Conservation (phyloP, 192 early-diverging fungal genomes). For the Rhizoclosmatium globosum region DNA sequence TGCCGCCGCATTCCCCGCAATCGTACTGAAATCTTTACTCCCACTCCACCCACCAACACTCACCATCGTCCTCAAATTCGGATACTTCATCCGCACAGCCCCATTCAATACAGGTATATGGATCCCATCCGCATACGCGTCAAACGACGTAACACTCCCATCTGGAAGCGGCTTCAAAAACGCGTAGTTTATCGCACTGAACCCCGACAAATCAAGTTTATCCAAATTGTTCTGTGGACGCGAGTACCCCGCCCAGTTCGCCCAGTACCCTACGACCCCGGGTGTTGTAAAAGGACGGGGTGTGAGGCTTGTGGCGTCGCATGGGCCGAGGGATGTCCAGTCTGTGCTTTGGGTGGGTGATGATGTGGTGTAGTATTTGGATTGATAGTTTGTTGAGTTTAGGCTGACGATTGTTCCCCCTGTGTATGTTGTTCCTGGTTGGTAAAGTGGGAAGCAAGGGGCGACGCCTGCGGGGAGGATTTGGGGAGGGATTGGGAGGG, state of each 20-base stretch:
- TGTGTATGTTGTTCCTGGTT: background rate
- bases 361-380: slow-evolving; percentile 15
- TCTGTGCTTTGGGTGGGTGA: slow-evolving; percentile 6
- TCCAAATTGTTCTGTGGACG: slow-evolving; percentile 22
- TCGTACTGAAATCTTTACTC: background rate
- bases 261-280: slow-evolving; percentile 18
- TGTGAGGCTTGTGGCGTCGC: background rate
- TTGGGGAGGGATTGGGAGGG: background rate
- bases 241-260: slow-evolving; percentile 21
- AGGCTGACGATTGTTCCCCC: background rate
- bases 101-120: background rate
- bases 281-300: background rate
- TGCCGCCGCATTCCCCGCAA: slow-evolving; percentile 12
- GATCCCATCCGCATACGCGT: slow-evolving; percentile 11
- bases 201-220: slow-evolving; percentile 20
- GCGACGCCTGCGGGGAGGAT: background rate
- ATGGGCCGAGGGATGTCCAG: slow-evolving; percentile 3
- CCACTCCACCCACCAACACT: slow-evolving; percentile 33
- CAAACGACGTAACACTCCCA: slow-evolving; percentile 23
- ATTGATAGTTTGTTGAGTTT: slow-evolving; percentile 18
- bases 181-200: slow-evolving; percentile 29
- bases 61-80: slow-evolving; percentile 15
- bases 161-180: slow-evolving; percentile 27
- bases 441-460: background rate
- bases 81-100: slow-evolving; percentile 12